phyloP scores from a whole-genome alignment of 495 filamentous ascomycete genomes.

The Sordaria brevicollis region DNA sequence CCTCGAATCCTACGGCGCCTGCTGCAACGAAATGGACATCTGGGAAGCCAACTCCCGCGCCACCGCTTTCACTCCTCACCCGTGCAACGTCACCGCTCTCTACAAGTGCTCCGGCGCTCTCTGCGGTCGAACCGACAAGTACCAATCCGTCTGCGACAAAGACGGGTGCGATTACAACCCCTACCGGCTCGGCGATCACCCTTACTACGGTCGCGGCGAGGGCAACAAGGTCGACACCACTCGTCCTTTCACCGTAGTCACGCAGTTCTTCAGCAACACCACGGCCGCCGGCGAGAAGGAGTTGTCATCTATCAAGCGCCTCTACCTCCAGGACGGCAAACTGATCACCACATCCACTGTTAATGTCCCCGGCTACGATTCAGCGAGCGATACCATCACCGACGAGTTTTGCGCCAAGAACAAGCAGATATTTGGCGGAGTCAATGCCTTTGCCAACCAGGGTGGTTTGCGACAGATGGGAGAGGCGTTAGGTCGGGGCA shows the following conservation, averaged over 20 bases:
- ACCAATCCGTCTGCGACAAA: constrained; percentile 51
- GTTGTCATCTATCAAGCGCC: constrained; percentile 45
- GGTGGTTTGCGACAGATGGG: constrained; percentile 51
- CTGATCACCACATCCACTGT: constrained; percentile 23
- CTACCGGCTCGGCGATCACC: constrained; percentile 44
- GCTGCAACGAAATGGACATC: constrained; percentile 56
- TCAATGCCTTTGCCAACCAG: constrained; percentile 33
- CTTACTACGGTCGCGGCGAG: constrained; percentile 38
- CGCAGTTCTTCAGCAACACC: constrained; percentile 52
- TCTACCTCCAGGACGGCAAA: constrained; percentile 50
- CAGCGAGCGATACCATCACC: constrained; percentile 37
- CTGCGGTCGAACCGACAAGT: constrained; percentile 32
- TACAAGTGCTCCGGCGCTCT: constrained; percentile 42
- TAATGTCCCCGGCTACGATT: constrained; percentile 3
- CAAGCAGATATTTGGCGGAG: constrained; percentile 9
- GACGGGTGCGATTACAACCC: constrained; percentile 57
- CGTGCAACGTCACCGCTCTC: constrained; percentile 39
- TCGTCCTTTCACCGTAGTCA: constrained; percentile 48
- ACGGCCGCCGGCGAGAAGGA: constrained; percentile 17
- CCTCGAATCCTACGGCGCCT: constrained; percentile 39
- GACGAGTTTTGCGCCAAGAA: constrained; percentile 44
- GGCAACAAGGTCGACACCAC: constrained; percentile 17
- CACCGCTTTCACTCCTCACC: constrained; percentile 46
- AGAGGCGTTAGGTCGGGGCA: constrained; percentile 45
- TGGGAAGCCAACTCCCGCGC: constrained; percentile 54